phyloP scores from a whole-genome alignment of 2,329 filamentous ascomycete species.

The Cercospora zeina region DNA sequence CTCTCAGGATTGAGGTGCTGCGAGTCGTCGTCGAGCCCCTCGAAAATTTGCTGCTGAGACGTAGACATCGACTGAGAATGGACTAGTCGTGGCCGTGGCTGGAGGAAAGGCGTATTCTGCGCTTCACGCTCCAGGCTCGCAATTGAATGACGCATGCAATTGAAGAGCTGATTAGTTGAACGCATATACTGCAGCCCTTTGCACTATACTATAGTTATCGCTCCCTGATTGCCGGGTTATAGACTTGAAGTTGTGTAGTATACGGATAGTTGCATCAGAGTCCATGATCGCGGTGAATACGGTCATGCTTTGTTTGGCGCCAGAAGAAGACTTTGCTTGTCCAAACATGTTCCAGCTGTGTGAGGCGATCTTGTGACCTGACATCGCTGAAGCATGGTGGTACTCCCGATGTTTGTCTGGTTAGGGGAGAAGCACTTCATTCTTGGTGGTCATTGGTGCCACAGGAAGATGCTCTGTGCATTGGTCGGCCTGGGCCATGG shows the following conservation, averaged over 20 bases:
- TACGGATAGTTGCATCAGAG: background rate
- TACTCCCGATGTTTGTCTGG: background rate
- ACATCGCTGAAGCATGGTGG: background rate
- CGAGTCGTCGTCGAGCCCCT: background rate
- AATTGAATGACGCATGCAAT: background rate
- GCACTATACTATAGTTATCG: background rate
- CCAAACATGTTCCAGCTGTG: background rate
- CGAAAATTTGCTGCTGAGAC: background rate
- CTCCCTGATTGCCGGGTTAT: background rate
- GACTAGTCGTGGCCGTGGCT: background rate
- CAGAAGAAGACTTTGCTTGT: background rate
- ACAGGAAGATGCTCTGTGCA: background rate
- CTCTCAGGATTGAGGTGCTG: background rate
- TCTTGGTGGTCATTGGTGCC: background rate
- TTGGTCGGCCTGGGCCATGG: background rate
- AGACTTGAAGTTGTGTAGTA: background rate
- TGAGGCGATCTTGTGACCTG: background rate
- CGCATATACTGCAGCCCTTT: background rate
- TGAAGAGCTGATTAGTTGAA: background rate
- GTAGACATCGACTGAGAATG: background rate
- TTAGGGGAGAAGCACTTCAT: background rate
- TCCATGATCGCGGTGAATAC: background rate
- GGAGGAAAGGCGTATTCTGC: background rate
- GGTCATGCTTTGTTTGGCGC: background rate
- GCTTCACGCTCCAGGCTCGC: background rate